These are phyloP conservation scores for Globisporangium parvum DNA, from an alignment of 352 stramenopile species.

Conservation along the genomic window DNA sequence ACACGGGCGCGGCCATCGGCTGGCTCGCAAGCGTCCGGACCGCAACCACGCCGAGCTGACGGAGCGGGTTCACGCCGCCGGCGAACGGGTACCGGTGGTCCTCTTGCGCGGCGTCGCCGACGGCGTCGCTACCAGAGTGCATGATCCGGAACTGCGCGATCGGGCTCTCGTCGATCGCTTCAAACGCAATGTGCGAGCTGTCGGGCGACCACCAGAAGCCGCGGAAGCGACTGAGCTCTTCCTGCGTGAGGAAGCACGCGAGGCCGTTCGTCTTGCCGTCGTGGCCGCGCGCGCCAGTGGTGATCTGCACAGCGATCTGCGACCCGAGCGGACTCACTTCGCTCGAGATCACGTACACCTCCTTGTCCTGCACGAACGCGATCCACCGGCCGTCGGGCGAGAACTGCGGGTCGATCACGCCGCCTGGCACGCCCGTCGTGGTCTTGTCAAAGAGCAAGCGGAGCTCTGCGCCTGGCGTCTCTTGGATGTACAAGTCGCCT, in stretches of 20 bases:
- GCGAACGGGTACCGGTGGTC: constrained; percentile 92
- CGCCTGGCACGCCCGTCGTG: constrained; percentile 54
- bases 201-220: constrained; percentile 96
- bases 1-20: constrained; percentile 42
- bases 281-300: constrained; percentile 55
- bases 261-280: constrained; percentile 88
- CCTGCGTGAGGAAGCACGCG: constrained; percentile 96
- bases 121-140: constrained; percentile 83
- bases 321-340: constrained; percentile 24
- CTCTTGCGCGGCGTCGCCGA: constrained; percentile 55
- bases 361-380: constrained; percentile 92
- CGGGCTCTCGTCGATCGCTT: constrained; percentile 90
- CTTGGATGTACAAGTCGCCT: constrained; percentile 93
- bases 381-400: constrained; percentile 90
- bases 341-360: constrained; percentile 90
- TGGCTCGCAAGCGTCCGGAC: constrained; percentile 25
- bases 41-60: constrained; percentile 75
- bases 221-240: constrained; percentile 95
- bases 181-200: constrained; percentile 82
- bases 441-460: constrained; percentile 87
- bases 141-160: constrained; percentile 95
- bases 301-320: constrained; percentile 65
- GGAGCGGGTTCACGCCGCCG: constrained; percentile 87
- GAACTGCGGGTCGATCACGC: constrained; percentile 92
- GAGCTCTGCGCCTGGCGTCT: constrained; percentile 59